A percentile compares a stretch with the other conserved stretches of the same genome.
Conservation (phyloP, 768 basidiomycete genomes). For the Boletellus ananiceps region DNA sequence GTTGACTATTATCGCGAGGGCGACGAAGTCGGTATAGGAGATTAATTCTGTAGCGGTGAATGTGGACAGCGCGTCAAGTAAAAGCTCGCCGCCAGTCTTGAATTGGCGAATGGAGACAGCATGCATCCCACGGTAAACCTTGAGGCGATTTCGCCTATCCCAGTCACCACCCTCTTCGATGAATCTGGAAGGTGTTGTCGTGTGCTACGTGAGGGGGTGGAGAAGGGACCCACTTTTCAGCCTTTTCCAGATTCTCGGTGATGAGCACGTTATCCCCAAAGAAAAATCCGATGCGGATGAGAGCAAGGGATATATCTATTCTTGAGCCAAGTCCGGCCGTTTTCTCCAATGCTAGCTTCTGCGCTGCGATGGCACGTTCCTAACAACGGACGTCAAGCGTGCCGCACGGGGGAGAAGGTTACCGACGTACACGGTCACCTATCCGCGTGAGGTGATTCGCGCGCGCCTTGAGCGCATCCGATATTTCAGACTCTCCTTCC, state of each 20-base stretch:
- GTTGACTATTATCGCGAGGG: conserved; percentile 76
- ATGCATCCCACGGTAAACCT: conserved; percentile 90
- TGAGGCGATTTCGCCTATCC: conserved; percentile 94
- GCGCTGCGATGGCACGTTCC: conserved; percentile 79
- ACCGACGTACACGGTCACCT: conserved; percentile 61
- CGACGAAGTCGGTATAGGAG: conserved; percentile 86
- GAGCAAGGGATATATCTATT: conserved; percentile 88
- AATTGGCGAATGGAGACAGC: conserved; percentile 88
- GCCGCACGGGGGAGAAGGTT: not conserved
- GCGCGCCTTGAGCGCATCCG: conserved; percentile 76
- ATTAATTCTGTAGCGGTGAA: conserved; percentile 92
- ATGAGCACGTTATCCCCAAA: conserved; percentile 75
- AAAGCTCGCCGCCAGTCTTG: conserved; percentile 73
- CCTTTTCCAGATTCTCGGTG: conserved; percentile 65
- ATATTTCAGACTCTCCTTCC: conserved; percentile 91
- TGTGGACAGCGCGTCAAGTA: conserved; percentile 89
- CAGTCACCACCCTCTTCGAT: conserved; percentile 97
- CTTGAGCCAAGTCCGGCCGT: conserved; percentile 88
- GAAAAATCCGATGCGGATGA: conserved; percentile 89
- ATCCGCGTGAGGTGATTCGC: conserved; percentile 86
- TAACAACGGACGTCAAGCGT: conserved; percentile 24
- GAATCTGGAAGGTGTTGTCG: conserved; percentile 43
- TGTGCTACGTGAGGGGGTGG: not conserved
- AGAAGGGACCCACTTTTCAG: conserved; percentile 60
- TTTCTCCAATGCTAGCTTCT: conserved; percentile 82